Conservation (phyloP, 352 stramenopile species). For the Pythium monospermum region DNA sequence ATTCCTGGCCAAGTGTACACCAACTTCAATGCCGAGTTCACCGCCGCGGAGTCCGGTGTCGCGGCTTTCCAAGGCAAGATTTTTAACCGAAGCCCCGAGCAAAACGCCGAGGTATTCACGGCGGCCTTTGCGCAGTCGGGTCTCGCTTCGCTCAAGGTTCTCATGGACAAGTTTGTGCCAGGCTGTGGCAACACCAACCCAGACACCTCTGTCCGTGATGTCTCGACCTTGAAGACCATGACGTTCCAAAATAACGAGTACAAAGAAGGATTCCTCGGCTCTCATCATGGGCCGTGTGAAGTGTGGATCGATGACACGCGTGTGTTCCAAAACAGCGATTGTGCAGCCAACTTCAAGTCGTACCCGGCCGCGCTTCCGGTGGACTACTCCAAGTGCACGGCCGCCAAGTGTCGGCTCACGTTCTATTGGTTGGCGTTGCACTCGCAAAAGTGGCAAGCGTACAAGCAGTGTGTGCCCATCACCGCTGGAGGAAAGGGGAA, state of each 20-base stretch:
- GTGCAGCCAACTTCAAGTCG: constrained; percentile 29
- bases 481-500: too few relatives aligned
- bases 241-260: constrained; percentile 40
- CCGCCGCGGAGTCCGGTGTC: constrained; percentile 7
- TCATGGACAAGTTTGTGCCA: constrained; percentile 16
- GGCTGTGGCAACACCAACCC: constrained; percentile 23
- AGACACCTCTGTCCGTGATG: constrained; percentile 15
- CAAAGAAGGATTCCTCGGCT: constrained; percentile 39
- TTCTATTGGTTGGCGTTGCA: constrained; percentile 25
- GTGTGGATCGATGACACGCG: constrained; percentile 23
- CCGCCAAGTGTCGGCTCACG: constrained; percentile 10
- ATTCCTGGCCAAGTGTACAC: constrained; percentile 18
- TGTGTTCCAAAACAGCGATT: constrained; percentile 38
- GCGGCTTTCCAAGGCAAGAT: constrained; percentile 24
- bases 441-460: constrained; percentile 22
- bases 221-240: constrained; percentile 28
- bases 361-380: constrained; percentile 31
- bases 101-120: constrained; percentile 3
- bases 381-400: constrained; percentile 19
- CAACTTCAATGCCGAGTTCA: constrained; percentile 25
- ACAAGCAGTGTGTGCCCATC: constrained; percentile 21
- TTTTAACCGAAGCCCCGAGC: constrained; percentile 5
- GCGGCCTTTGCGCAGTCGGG: neutral
- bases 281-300: constrained; percentile 23
- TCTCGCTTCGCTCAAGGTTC: constrained; percentile 8